Evolutionary conservation across 2,329 filamentous ascomycete species (phyloP), one percentile per base, ranked within the genome.

Genomic region (Periconia macrospinosa): DNA sequence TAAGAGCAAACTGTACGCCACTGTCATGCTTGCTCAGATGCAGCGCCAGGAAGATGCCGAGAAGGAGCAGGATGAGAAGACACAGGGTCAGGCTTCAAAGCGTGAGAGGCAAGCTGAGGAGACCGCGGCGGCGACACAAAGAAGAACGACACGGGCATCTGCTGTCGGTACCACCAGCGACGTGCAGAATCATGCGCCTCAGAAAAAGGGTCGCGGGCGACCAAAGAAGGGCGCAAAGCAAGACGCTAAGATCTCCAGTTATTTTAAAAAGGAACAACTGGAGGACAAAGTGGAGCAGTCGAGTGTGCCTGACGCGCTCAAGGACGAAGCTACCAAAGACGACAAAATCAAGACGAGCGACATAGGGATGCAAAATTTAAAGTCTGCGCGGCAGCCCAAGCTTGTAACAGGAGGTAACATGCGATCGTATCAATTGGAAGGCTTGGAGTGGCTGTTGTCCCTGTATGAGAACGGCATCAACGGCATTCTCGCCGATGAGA

Each of bases 341-440:
- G 79, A 81, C 45, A 81, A 83, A 49, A 78, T 83, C 7, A 81
- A 86, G 50, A 79, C 83, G 2, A 78, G 81, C n/a, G 83, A 83
- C 19, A 77, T 88, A 52, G 84, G 86, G 23, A 80, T 85, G 48
- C 85, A 87, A 61, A 82, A 92, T 50, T 75, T 97, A 15, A 82
- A 86, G 52, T 91, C 95, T 71, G 93, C 92, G 0, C 82, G 89
- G 57, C 94, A 99, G 69, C 94, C 94, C 0, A 86, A 88, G 58
- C 86, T 92, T 54, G 86, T 99, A 63, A 86, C 88, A 0, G 91
- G 91, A 6, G 94, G 94, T 1, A 88, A 87, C 3, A 97, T 99
- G 93, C 83, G 92, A 17, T 89, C 90, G 57, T 99, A 99, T 68
- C 94, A 99, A 65, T 78, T 99, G 0, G 93, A 97, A 70, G 94